phyloP scores from a whole-genome alignment of 2,329 filamentous ascomycete genomes.

The Colletotrichum lentis region DNA sequence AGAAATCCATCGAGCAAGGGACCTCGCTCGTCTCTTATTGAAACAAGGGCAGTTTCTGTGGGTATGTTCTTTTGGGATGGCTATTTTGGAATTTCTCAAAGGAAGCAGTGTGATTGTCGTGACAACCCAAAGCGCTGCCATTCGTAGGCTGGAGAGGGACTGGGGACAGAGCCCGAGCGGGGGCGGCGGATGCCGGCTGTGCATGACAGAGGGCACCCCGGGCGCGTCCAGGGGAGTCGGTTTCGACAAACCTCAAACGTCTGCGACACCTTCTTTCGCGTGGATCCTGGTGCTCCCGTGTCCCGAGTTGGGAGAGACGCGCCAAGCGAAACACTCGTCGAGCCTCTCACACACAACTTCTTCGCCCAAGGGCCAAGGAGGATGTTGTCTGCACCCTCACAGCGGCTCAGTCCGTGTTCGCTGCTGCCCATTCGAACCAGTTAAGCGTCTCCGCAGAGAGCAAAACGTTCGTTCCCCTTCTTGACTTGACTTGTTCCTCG shows the following conservation, averaged over 20 bases:
- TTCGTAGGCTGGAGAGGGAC: constrained; percentile 3
- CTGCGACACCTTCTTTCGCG: constrained; percentile 31
- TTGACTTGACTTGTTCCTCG: not conserved
- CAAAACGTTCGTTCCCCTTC: not conserved
- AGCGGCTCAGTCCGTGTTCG: not conserved
- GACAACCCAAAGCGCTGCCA: not conserved
- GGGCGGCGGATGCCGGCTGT: constrained; percentile 12
- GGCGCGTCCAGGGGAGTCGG: constrained; percentile 20
- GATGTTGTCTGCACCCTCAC: not conserved
- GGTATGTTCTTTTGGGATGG: too few relatives aligned
- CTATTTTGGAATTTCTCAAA: not conserved
- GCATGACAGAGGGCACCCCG: constrained; percentile 16
- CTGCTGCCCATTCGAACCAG: not conserved
- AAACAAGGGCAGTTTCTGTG: not conserved
- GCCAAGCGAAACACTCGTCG: constrained; percentile 32
- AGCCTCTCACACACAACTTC: not conserved
- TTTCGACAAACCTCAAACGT: constrained; percentile 36
- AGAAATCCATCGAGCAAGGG: not conserved
- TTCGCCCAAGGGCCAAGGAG: not conserved
- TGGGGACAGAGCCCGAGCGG: not conserved
- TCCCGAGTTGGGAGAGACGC: constrained; percentile 18
- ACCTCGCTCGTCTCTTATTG: not conserved
- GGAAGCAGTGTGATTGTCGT: not conserved
- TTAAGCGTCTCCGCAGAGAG: not conserved
- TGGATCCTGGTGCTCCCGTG: constrained; percentile 26